phyloP scores from a whole-genome alignment of 345 rosid genomes.

The Brassica nigra region DNA sequence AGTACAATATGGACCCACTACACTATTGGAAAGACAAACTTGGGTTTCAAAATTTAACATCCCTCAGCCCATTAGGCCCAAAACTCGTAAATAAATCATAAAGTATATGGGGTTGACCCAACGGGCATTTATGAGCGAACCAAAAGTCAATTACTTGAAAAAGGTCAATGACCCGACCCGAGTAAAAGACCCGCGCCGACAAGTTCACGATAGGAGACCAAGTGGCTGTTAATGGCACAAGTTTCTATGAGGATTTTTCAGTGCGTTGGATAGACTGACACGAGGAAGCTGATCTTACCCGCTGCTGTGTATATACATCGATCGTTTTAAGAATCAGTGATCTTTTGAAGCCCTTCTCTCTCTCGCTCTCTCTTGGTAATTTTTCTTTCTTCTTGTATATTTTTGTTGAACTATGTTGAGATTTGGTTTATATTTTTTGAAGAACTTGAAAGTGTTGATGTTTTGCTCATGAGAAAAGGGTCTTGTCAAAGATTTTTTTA shows the following conservation, averaged over 20 bases:
- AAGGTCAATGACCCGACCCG: conserved; percentile 35
- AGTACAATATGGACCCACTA: conserved; percentile 1
- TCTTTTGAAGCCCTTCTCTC: conserved; percentile 3
- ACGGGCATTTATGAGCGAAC: not conserved
- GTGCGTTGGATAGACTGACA: conserved; percentile 25
- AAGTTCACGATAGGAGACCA: conserved; percentile 21
- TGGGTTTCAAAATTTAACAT: not conserved
- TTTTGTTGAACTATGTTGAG: not conserved
- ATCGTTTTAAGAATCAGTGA: not conserved
- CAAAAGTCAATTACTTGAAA: not conserved
- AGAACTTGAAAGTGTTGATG: conserved; percentile 13
- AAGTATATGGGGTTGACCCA: not conserved
- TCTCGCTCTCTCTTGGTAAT: conserved; percentile 19
- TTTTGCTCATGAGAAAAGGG: not conserved
- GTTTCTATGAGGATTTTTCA: conserved; percentile 7
- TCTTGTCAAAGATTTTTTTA: not conserved
- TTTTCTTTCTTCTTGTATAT: conserved; percentile 11
- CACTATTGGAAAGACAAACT: not conserved
- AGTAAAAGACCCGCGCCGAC: conserved; percentile 28
- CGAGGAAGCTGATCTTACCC: conserved; percentile 18
- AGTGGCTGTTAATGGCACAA: conserved; percentile 40
- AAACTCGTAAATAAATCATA: not conserved
- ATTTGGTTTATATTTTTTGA: not conserved
- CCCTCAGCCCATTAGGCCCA: conserved; percentile 15
- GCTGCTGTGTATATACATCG: conserved; percentile 7